Conservation (phyloP, 495 filamentous ascomycete genomes). For the Penicillium salamii region DNA sequence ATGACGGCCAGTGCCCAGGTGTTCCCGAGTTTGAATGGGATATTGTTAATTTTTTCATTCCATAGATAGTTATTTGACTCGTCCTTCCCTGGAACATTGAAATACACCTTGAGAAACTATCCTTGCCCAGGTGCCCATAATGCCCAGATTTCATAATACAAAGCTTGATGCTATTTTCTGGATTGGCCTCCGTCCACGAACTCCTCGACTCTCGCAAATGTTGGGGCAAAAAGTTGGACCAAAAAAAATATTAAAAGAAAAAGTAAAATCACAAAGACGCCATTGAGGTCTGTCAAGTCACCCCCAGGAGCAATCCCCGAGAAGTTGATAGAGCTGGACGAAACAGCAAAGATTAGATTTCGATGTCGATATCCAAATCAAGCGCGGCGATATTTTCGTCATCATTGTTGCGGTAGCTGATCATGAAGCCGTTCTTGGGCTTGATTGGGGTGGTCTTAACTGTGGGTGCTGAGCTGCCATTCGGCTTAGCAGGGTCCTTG, state of each 20-base stretch:
- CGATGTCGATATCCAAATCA: slow-evolving; percentile 79
- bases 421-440: slow-evolving; percentile 57
- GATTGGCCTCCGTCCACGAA: slow-evolving; percentile 9
- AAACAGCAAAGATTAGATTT: slow-evolving; percentile 54
- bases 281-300: no score
- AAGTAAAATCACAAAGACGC: slow-evolving; percentile 4
- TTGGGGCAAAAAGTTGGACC: neutral
- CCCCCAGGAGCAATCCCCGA: no score
- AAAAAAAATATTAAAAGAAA: slow-evolving; percentile 1
- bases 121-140: neutral
- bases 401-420: slow-evolving; percentile 71
- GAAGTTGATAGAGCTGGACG: no score
- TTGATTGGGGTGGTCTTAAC: slow-evolving; percentile 49
- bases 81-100: no score
- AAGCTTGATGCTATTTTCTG: slow-evolving; percentile 12
- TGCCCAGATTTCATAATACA: slow-evolving; percentile 23
- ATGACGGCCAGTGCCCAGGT: no score
- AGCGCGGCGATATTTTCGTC: slow-evolving; percentile 81
- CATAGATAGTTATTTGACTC: no score
- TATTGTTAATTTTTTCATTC: no score
- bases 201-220: slow-evolving; percentile 8
- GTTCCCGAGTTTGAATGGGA: no score
- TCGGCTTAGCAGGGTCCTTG: slow-evolving; percentile 44
- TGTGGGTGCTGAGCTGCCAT: slow-evolving; percentile 29
- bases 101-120: no score